phyloP scores from a whole-genome alignment of 495 filamentous ascomycete species.

The Bathelium albidoporum region DNA sequence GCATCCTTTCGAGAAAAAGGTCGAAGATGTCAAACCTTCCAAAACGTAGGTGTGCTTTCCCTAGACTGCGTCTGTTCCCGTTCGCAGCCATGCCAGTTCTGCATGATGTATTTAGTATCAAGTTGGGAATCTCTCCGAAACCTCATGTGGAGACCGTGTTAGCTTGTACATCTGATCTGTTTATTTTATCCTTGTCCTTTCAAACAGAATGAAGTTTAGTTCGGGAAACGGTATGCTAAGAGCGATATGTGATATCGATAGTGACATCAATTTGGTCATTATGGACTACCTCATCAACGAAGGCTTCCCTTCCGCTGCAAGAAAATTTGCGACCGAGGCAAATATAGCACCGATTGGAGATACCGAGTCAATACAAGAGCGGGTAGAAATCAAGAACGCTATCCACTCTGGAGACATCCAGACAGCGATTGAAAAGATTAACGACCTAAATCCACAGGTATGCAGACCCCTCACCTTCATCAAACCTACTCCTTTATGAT shows the following conservation, averaged over 20 bases:
- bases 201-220: not conserved
- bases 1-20: constrained; percentile 65
- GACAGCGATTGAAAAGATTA: constrained; percentile 72
- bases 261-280: constrained; percentile 89
- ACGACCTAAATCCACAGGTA: constrained; percentile 86
- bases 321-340: constrained; percentile 88
- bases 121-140: constrained; percentile 99
- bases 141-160: constrained; percentile 75
- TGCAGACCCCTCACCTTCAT: constrained; percentile 29
- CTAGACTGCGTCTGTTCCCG: constrained; percentile 11
- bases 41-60: constrained; percentile 72
- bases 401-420: constrained; percentile 81
- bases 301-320: constrained; percentile 85
- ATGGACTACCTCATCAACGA: constrained; percentile 97
- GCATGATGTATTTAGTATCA: constrained; percentile 75
- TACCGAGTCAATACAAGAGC: constrained; percentile 58
- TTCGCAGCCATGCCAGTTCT: not conserved
- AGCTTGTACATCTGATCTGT: constrained; percentile 59
- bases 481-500: constrained; percentile 50
- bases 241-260: constrained; percentile 30
- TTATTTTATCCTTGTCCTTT: not conserved
- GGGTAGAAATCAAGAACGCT: constrained; percentile 67
- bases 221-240: constrained; percentile 24
- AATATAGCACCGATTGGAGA: constrained; percentile 68
- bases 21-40: constrained; percentile 75